Conservation (phyloP, 306 rosid species). For the Citrullus mucosospermus region DNA sequence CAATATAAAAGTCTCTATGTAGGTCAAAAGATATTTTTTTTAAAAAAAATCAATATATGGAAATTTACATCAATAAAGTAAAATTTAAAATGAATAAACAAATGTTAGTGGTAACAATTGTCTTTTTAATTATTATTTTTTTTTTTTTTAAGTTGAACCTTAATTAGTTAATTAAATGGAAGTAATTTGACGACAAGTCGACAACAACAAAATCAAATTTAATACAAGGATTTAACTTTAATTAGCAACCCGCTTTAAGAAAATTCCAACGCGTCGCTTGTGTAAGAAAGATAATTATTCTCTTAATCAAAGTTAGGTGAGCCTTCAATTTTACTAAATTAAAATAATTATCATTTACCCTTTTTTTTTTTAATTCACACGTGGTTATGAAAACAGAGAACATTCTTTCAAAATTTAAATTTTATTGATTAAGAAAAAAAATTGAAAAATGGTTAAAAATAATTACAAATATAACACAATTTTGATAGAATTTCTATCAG, state of each 20-base stretch:
- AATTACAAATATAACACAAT: too few species aligned
- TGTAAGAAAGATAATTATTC: not conserved
- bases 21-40: not conserved
- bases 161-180: not conserved
- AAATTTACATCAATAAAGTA: not conserved
- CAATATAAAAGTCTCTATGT: not conserved
- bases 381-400: not conserved
- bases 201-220: not conserved
- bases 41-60: not conserved
- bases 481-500: too few species aligned
- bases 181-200: not conserved
- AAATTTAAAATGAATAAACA: not conserved
- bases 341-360: not conserved
- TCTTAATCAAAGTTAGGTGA: not conserved
- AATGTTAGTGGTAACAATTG: not conserved
- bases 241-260: not conserved
- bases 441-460: too few species aligned
- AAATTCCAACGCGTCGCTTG: not conserved
- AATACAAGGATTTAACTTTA: not conserved
- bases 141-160: not conserved
- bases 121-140: not conserved
- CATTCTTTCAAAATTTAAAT: not conserved
- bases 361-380: not conserved
- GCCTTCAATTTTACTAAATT: not conserved
- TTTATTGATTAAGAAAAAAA: too few species aligned